These are phyloP conservation scores for Gossypium raimondii DNA, from an alignment of 345 rosid genomes.

Conservation along the genomic window DNA sequence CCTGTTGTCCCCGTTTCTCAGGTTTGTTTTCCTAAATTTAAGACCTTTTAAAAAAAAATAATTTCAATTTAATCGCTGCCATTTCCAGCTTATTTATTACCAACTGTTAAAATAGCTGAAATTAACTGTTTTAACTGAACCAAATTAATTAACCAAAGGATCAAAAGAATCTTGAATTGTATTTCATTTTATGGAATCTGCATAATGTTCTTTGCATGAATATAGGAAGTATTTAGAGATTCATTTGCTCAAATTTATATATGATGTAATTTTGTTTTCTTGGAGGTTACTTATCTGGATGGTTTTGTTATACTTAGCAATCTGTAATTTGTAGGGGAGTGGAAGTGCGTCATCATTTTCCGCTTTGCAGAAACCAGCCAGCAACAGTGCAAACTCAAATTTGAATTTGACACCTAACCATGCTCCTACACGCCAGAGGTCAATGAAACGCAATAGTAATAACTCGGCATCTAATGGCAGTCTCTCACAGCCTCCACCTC, in stretches of 20 bases:
- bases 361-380: slow-evolving; percentile 35
- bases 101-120: neutral
- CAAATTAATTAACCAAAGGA: neutral
- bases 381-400: slow-evolving; percentile 29
- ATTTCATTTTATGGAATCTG: neutral
- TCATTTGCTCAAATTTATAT: neutral
- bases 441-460: slow-evolving; percentile 34
- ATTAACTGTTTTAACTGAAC: neutral
- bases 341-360: slow-evolving; percentile 19
- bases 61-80: neutral
- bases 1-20: slow-evolving; percentile 29
- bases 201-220: neutral
- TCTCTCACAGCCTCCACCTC: slow-evolving; percentile 37
- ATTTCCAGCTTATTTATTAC: neutral
- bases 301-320: neutral
- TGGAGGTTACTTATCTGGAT: neutral
- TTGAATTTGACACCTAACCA: slow-evolving; percentile 36
- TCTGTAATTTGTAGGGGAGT: slow-evolving; percentile 35
- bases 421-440: slow-evolving; percentile 30
- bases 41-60: neutral
- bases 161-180: neutral
- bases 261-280: neutral
- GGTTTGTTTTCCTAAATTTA: slow-evolving; percentile 25
- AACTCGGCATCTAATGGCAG: slow-evolving; percentile 34
- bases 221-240: slow-evolving; percentile 1